A percentile compares a stretch with the other conserved stretches of the same genome.
phyloP scores from a whole-genome alignment of 2,329 filamentous ascomycete species.

The Pyricularia grisea region DNA sequence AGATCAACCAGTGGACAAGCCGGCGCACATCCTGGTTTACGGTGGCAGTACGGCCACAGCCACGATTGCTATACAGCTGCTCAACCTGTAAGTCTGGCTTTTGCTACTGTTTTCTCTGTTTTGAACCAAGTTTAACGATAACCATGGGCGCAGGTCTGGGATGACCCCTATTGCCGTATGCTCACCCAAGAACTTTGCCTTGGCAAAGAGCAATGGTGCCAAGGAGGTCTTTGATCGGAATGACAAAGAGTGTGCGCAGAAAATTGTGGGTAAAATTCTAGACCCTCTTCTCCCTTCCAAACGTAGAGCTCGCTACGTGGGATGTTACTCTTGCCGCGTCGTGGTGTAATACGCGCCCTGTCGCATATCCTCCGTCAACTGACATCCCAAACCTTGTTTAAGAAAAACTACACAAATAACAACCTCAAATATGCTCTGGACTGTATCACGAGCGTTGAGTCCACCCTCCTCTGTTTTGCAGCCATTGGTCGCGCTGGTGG shows the following conservation, averaged over 20 bases:
- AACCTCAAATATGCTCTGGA: conserved; percentile 9
- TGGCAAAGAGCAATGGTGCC: conserved; percentile 8
- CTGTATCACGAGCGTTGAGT: conserved; percentile 9
- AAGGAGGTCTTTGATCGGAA: conserved; percentile 9
- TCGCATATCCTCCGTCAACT: neutral
- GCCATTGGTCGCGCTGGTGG: conserved; percentile 8
- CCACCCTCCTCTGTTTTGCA: conserved; percentile 10
- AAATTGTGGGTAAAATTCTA: conserved; percentile 9
- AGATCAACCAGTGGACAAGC: neutral
- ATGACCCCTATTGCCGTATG: conserved; percentile 8
- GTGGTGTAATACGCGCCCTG: no score
- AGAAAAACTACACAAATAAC: conserved; percentile 11
- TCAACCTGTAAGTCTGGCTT: conserved; percentile 17
- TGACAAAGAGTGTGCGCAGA: neutral
- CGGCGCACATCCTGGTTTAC: conserved; percentile 21
- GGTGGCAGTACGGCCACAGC: conserved; percentile 27
- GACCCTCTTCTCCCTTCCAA: no score
- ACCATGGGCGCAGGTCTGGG: no score
- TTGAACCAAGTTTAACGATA: no score
- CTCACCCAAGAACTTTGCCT: conserved; percentile 9
- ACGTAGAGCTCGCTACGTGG: no score
- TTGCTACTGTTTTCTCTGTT: no score
- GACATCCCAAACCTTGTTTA: neutral
- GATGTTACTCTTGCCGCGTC: no score
- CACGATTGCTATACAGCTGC: conserved; percentile 26